Conservation (phyloP, 805 yeast genomes). For the baker's yeast (Saccharomyces cerevisiae) region DNA sequence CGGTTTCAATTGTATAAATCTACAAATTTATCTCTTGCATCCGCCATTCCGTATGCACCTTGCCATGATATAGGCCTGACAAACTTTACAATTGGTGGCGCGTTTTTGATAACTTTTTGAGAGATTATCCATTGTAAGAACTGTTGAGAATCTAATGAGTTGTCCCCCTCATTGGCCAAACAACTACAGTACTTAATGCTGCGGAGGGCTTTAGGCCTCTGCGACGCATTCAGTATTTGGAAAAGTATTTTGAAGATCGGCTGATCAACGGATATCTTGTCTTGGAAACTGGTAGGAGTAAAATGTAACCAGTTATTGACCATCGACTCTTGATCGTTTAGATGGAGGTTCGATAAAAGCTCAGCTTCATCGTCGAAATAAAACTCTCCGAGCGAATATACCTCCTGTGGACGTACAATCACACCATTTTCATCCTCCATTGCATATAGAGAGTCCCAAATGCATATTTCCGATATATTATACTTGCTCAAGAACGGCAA, state of each 20-base stretch:
- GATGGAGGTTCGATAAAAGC: neutral
- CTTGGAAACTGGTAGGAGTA: slow-evolving; percentile 17
- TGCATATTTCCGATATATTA: slow-evolving; percentile 39
- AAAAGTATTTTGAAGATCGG: slow-evolving; percentile 23
- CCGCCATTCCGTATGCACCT: slow-evolving; percentile 61
- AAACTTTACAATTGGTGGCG: slow-evolving; percentile 29
- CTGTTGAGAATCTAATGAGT: slow-evolving; percentile 54
- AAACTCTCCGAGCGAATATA: neutral
- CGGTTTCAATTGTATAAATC: neutral
- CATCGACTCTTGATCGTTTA: neutral
- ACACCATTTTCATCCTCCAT: slow-evolving; percentile 15
- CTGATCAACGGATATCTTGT: slow-evolving; percentile 24
- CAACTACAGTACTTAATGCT: slow-evolving; percentile 39
- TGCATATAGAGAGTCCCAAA: slow-evolving; percentile 69
- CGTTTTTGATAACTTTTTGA: slow-evolving; percentile 20
- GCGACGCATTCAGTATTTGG: slow-evolving; percentile 20
- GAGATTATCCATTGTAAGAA: slow-evolving; percentile 14
- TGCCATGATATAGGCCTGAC: slow-evolving; percentile 69
- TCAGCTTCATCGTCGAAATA: neutral
- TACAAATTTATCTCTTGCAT: neutral
- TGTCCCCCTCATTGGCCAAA: slow-evolving; percentile 86
- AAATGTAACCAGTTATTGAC: slow-evolving; percentile 14
- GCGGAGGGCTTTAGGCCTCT: slow-evolving; percentile 5
- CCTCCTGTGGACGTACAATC: neutral
- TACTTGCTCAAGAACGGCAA: slow-evolving; percentile 39